Base-by-base conservation (phyloP, 1,139 yeast genomes). In the Maudiozyma humilis region DNA sequence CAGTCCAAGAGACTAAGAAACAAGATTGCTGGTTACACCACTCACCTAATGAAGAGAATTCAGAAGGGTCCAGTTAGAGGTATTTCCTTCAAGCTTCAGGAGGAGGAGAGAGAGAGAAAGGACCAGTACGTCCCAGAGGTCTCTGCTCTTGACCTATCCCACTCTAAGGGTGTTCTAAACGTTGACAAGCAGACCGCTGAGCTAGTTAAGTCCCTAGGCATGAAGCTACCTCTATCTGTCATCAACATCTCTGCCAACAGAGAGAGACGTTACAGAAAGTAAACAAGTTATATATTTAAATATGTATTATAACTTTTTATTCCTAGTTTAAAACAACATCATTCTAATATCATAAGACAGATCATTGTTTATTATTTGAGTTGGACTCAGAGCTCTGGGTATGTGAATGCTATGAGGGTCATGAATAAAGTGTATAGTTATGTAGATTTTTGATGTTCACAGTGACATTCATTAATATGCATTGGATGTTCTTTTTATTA, bases 51-150 rank as follows among this genome's bases (percentile, higher is more conserved):
- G 98, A 89, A 87, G 83, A 89, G 99, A 81, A 91, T 91, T 71
- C 98, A 93, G 78, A 91, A 91, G 82, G 99, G 99, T 70, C 98
- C 99, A 79, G 99, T 91, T 66, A 89, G 97, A 83, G 99, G 99
- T 79, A 93, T 91, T 66, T 91, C 98, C 67, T 91, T 91, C 96
- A 93, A 93, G 78, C 87, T 91, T 71, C 99, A 91, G 82, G 99
- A 91, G 79, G 99, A 91, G 79, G 99, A 93, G 82, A 91, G 98
- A 83, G 99, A 93, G 79, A 86, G 98, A 81, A 91, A 93, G 79
- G 99, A 93, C 76, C 98, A 93, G 80, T 93, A 89, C 77, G 98
- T 93, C 68, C 99, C 99, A 76, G 97, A 89, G 73, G 95, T 89
- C 69, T 93, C 98, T 71, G 99, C 98, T 73, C 86, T 93, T 73